These are phyloP conservation scores for Gossypium australe DNA, from an alignment of 345 rosid species.

Conservation along the genomic window DNA sequence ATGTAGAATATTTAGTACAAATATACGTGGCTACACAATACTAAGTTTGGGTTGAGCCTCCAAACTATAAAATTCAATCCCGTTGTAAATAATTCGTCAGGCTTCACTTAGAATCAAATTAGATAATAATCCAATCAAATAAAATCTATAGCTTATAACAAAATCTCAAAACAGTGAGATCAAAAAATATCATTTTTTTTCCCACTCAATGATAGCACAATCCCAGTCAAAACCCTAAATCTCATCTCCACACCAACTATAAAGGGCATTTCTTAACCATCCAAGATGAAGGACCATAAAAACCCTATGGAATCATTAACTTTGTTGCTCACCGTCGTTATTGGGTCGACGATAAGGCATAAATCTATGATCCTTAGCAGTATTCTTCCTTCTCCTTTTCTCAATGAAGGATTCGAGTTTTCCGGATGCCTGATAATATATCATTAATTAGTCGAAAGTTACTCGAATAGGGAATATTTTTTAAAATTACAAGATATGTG, in stretches of 20 bases:
- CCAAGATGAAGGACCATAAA: background rate
- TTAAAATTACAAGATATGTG: background rate
- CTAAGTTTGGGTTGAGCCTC: no score
- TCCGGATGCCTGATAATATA: slow-evolving; percentile 58
- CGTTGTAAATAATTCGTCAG: no score
- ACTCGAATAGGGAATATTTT: background rate
- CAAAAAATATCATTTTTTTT: background rate
- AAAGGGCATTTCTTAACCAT: background rate
- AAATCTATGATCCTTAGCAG: slow-evolving; percentile 82
- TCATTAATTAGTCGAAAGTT: slow-evolving; percentile 2
- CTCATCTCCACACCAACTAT: background rate
- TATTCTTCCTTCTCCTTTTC: slow-evolving; percentile 82
- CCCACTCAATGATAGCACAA: background rate
- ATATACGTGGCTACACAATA: no score
- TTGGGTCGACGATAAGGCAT: slow-evolving; percentile 68
- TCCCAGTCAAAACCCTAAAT: background rate
- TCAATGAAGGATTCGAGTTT: slow-evolving; percentile 75
- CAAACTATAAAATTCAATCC: no score
- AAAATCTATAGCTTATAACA: background rate
- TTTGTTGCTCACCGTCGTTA: slow-evolving; percentile 24
- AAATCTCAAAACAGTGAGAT: background rate
- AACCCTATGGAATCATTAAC: background rate
- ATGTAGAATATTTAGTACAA: no score
- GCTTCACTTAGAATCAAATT: no score
- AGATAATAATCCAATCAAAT: background rate